Evolutionary conservation across 192 early-diverging fungal genomes (phyloP).

Genomic region (Paraglomus brasilianum): DNA sequence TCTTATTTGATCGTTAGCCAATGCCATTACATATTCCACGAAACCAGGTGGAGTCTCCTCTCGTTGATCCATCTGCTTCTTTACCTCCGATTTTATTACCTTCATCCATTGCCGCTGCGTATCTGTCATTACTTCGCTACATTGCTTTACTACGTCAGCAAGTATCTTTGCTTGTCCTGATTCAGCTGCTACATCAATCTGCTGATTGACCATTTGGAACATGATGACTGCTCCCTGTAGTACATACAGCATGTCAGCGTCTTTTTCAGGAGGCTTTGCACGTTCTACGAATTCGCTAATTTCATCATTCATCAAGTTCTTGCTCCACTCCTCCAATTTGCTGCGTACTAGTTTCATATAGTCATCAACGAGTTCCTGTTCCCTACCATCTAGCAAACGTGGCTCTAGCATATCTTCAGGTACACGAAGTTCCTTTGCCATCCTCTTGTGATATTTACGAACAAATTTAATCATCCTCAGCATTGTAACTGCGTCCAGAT

Average conservation of each 20-base stretch:
- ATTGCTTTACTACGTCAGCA: constrained; percentile 81
- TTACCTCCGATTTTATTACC: constrained; percentile 71
- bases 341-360: constrained; percentile 87
- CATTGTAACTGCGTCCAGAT: constrained; percentile 87
- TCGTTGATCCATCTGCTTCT: constrained; percentile 74
- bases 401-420: constrained; percentile 90
- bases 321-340: constrained; percentile 90
- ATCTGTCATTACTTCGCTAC: constrained; percentile 77
- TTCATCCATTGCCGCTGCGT: constrained; percentile 82
- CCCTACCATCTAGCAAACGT: constrained; percentile 86
- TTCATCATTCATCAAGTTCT: constrained; percentile 85
- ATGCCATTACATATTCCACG: constrained; percentile 93
- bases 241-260: constrained; percentile 76
- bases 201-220: constrained; percentile 99
- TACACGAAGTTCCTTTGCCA: constrained; percentile 83
- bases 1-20: constrained; percentile 92
- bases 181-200: constrained; percentile 84
- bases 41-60: constrained; percentile 80
- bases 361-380: constrained; percentile 84
- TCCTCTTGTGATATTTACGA: constrained; percentile 85
- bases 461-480: constrained; percentile 85
- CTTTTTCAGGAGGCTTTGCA: constrained; percentile 69
- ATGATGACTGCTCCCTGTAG: constrained; percentile 82
- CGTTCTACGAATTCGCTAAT: constrained; percentile 76
- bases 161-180: constrained; percentile 88